phyloP scores from a whole-genome alignment of 257 asterid genomes.

The Solanum raphanifolium region DNA sequence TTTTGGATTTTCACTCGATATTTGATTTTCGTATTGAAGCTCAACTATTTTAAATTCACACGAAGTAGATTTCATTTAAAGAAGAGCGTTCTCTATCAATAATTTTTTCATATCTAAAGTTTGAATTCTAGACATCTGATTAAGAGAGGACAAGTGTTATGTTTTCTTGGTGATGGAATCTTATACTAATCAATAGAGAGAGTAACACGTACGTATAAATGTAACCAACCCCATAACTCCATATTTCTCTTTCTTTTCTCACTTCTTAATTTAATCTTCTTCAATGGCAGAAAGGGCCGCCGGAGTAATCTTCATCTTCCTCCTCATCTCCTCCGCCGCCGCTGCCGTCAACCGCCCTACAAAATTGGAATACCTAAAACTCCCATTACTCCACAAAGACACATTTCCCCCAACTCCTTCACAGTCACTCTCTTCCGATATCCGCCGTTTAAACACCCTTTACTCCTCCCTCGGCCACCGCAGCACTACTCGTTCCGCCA shows the following conservation, averaged over 20 bases:
- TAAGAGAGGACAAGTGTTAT: neutral
- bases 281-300: neutral
- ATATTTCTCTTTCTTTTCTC: neutral
- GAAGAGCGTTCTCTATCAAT: rapidly evolving
- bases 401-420: conserved; percentile 45
- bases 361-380: conserved; percentile 31
- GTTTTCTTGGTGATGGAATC: neutral
- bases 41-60: too few species aligned
- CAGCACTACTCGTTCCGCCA: neutral
- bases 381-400: conserved; percentile 48
- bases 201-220: neutral
- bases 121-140: rapidly evolving
- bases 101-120: too few species aligned
- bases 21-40: rapidly evolving
- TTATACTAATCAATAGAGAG: neutral
- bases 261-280: neutral
- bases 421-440: conserved; percentile 45
- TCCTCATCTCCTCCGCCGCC: conserved; percentile 16
- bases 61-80: rapidly evolving
- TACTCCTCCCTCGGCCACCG: conserved; percentile 9
- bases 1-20: too few species aligned
- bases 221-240: neutral
- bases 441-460: conserved; percentile 44
- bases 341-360: neutral
- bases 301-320: conserved; percentile 2